phyloP scores from a whole-genome alignment of 2,329 filamentous ascomycete species.

The Simplicillium sp. region DNA sequence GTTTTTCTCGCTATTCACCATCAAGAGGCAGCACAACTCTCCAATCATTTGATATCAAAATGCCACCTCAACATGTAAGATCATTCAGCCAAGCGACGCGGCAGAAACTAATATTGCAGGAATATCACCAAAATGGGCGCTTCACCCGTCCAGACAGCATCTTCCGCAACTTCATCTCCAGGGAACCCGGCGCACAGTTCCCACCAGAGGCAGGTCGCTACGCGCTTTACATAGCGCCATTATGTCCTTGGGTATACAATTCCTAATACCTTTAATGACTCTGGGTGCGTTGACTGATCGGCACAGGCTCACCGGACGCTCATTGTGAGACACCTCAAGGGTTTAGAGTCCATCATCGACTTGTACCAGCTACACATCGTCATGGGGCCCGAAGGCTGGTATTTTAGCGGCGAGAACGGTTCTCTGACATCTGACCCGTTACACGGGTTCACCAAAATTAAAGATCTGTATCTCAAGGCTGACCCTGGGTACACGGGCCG shows the following conservation, averaged over 20 bases:
- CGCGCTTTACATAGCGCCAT: constrained; percentile 49
- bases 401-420: constrained; percentile 32
- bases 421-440: constrained; percentile 47
- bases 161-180: constrained; percentile 48
- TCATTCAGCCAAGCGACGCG: too few species aligned
- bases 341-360: constrained; percentile 59
- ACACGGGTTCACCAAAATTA: constrained; percentile 56
- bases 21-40: too few species aligned
- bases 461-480: constrained; percentile 60
- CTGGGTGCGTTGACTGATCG: not conserved
- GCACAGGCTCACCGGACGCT: constrained; percentile 58
- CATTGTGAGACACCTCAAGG: constrained; percentile 64
- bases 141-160: constrained; percentile 42
- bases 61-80: too few species aligned
- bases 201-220: constrained; percentile 52
- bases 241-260: constrained; percentile 54
- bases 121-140: constrained; percentile 30
- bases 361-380: constrained; percentile 61
- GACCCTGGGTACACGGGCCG: constrained; percentile 58
- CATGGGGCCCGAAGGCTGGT: constrained; percentile 51
- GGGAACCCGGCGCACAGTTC: constrained; percentile 38
- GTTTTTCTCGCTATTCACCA: too few species aligned
- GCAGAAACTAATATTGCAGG: constrained; percentile 7
- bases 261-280: not conserved
- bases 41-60: too few species aligned